These are phyloP conservation scores for Dipteronia dyeriana DNA, from an alignment of 345 rosid species.

Conservation along the genomic window DNA sequence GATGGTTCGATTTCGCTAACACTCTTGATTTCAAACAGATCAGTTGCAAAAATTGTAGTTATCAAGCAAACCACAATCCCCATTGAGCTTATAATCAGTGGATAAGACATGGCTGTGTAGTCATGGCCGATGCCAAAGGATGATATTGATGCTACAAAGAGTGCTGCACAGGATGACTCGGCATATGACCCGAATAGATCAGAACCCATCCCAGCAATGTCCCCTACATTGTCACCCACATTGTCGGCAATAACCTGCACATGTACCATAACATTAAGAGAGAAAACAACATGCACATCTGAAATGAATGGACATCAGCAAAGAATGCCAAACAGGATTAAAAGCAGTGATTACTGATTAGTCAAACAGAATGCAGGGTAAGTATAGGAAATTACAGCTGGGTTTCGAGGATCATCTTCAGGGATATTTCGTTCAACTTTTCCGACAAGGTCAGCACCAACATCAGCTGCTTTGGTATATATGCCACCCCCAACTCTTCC, in stretches of 20 bases:
- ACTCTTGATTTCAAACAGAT: slow-evolving; percentile 52
- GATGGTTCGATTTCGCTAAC: slow-evolving; percentile 59
- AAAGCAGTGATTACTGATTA: background rate
- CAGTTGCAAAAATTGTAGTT: slow-evolving; percentile 70
- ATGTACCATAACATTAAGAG: background rate
- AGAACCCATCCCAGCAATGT: slow-evolving; percentile 76
- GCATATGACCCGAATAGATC: slow-evolving; percentile 73
- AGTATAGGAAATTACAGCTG: slow-evolving; percentile 45
- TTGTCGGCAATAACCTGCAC: slow-evolving; percentile 75
- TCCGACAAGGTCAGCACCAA: slow-evolving; percentile 74
- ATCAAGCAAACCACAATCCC: slow-evolving; percentile 64
- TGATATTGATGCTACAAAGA: slow-evolving; percentile 68
- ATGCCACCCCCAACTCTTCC: slow-evolving; percentile 78
- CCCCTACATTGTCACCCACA: slow-evolving; percentile 78
- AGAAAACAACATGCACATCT: too few relatives aligned
- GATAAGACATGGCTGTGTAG: slow-evolving; percentile 60
- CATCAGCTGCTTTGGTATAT: slow-evolving; percentile 68
- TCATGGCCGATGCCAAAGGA: slow-evolving; percentile 58
- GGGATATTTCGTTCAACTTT: slow-evolving; percentile 68
- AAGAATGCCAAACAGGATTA: background rate
- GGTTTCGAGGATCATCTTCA: slow-evolving; percentile 70
- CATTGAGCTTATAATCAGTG: slow-evolving; percentile 58
- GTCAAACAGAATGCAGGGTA: background rate
- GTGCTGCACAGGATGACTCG: slow-evolving; percentile 71
- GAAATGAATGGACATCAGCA: too few relatives aligned